These are phyloP conservation scores for Phytophthora pini DNA, from an alignment of 352 stramenopile genomes.

Conservation along the genomic window DNA sequence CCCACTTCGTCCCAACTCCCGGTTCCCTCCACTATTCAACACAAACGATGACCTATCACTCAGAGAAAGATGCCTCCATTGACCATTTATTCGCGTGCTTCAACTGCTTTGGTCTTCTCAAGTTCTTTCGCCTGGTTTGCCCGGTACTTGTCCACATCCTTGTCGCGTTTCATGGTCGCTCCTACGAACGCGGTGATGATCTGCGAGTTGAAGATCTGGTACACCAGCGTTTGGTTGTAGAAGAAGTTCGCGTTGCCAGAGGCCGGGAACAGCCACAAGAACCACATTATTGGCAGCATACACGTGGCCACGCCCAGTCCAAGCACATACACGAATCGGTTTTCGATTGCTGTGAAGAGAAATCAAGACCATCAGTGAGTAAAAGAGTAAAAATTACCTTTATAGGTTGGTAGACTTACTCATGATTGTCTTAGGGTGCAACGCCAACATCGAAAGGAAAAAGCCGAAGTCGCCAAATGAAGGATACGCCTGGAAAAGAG, in stretches of 20 bases:
- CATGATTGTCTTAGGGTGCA: slow-evolving; percentile 85
- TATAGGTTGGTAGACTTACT: slow-evolving; percentile 40
- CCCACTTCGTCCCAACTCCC: slow-evolving; percentile 27
- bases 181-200: slow-evolving; percentile 80
- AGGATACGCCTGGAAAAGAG: slow-evolving; percentile 84
- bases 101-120: slow-evolving; percentile 16
- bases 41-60: slow-evolving; percentile 44
- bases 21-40: slow-evolving; percentile 36
- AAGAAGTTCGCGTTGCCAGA: slow-evolving; percentile 92
- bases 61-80: neutral
- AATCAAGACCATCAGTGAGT: slow-evolving; percentile 1
- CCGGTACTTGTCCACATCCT: slow-evolving; percentile 69
- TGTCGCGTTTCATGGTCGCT: slow-evolving; percentile 86
- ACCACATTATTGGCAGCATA: slow-evolving; percentile 88
- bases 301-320: slow-evolving; percentile 72
- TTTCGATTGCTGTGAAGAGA: slow-evolving; percentile 65
- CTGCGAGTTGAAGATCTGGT: slow-evolving; percentile 85
- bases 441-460: slow-evolving; percentile 65
- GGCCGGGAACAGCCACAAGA: slow-evolving; percentile 86
- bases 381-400: neutral
- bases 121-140: slow-evolving; percentile 25
- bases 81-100: slow-evolving; percentile 14
- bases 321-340: slow-evolving; percentile 76
- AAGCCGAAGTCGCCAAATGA: slow-evolving; percentile 84
- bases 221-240: slow-evolving; percentile 90